These are phyloP conservation scores for Apiospora sp. DNA, from an alignment of 2,329 filamentous ascomycete genomes.

Conservation along the genomic window DNA sequence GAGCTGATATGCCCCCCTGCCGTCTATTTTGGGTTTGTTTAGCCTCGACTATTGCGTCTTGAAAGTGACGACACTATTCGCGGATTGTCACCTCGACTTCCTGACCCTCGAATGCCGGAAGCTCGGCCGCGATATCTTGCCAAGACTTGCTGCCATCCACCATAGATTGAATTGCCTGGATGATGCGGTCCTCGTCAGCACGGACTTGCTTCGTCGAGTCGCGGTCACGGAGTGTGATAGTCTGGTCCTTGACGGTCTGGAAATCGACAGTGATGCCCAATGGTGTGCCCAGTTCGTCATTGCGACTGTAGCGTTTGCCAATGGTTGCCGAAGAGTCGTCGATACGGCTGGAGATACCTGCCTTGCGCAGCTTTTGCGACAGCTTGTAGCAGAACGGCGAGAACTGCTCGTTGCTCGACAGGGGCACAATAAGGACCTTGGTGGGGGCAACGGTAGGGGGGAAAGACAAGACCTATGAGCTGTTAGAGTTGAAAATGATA, in stretches of 20 bases:
- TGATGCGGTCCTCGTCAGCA: slow-evolving; percentile 79
- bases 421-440: slow-evolving; percentile 90
- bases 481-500: neutral
- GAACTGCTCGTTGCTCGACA: slow-evolving; percentile 84
- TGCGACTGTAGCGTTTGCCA: slow-evolving; percentile 92
- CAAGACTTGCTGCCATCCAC: slow-evolving; percentile 63
- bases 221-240: slow-evolving; percentile 87
- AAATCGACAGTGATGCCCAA: slow-evolving; percentile 96
- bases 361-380: slow-evolving; percentile 76
- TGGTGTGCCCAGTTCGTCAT: slow-evolving; percentile 94
- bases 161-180: slow-evolving; percentile 69
- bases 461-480: slow-evolving; percentile 73
- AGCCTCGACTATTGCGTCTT: neutral
- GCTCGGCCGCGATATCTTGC: slow-evolving; percentile 75
- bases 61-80: slow-evolving; percentile 33
- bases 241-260: slow-evolving; percentile 88
- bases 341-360: slow-evolving; percentile 83
- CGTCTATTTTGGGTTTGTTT: slow-evolving; percentile 19
- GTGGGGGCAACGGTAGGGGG: slow-evolving; percentile 83
- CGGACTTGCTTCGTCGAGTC: slow-evolving; percentile 93
- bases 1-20: slow-evolving; percentile 21
- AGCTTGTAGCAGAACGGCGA: slow-evolving; percentile 77
- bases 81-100: slow-evolving; percentile 58
- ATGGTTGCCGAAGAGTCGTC: slow-evolving; percentile 93
- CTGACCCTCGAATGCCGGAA: slow-evolving; percentile 87